Base-by-base conservation (phyloP, 495 filamentous ascomycete genomes). In the Lepidopterella palustris region DNA sequence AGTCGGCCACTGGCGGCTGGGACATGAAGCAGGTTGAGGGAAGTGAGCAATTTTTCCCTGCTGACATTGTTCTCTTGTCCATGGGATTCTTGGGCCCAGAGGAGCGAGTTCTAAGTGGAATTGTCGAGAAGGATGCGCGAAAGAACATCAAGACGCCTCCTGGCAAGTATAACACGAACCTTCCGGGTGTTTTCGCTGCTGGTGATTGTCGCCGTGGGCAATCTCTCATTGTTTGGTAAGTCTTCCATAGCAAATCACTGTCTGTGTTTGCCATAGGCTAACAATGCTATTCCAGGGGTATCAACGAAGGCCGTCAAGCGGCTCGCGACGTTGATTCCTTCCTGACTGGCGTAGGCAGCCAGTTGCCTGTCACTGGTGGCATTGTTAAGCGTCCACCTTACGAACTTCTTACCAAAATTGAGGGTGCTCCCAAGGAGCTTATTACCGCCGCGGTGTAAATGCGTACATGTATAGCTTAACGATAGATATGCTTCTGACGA, bases 71-170 rank as follows among this genome's bases (percentile, higher is more conserved):
- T 48, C 87, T 98, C 28, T 79, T 98, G 25, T 96, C 92, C 24
- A 98, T 98, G 93, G 93, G 93, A 65, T 98, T 98, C 86, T 78
- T 98, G 58, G 93, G 93, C 15, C 93, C 93, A 2, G 93, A 99
- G 77, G 91, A 88, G 54, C 86, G 90, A 57, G 82, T 96, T 18
- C 77, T 99, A 21, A 91, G 89, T 24, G 86, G 87, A 35, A 82
- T 87, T 13, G 87, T 99, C 53, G 92, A 97, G 77, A 90, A 89
- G 72, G 93, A 99, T 73, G 80, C 82, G 28, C 84, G 95, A 59
- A 96, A 96, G 85, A 99, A 97, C 69, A 86, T 99, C 74, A 97
- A 99, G 86, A 97, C 93, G 20, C 81, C 90, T 13, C 82, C 88
- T 58, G 95, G 93, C 31, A 82, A 89, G 58, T 99, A 97, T 68